Percentiles rank a stretch among this genome's conserved stretches.
Evolutionary conservation across 2,329 filamentous ascomycete species (phyloP).

Genomic region (Arthrobotrys megalospora): DNA sequence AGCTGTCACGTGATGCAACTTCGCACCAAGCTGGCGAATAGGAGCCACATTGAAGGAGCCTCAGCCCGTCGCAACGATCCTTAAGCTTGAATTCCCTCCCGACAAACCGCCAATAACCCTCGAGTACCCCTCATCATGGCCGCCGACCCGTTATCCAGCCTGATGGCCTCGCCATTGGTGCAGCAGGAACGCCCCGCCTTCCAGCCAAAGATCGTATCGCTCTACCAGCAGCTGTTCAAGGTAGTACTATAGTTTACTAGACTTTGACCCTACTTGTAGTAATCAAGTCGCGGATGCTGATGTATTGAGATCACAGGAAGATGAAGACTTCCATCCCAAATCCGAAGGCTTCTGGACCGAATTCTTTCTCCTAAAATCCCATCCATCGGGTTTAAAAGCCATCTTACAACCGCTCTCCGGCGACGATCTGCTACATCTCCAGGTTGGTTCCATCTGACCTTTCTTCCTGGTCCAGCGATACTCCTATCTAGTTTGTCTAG

Average conservation of each 20-base stretch:
- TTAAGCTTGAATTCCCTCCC: conserved; percentile 1
- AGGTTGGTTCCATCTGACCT: conserved; percentile 68
- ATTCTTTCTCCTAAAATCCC: conserved; percentile 91
- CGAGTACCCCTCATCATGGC: conserved; percentile 44
- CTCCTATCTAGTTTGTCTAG: neutral
- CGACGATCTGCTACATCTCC: conserved; percentile 81
- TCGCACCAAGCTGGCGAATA: conserved; percentile 40
- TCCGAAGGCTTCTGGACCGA: conserved; percentile 95
- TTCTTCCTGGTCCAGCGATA: neutral
- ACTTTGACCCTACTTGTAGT: neutral
- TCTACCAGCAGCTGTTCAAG: conserved; percentile 89
- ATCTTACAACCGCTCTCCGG: conserved; percentile 80
- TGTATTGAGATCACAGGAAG: conserved; percentile 67
- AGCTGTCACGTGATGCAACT: conserved; percentile 43
- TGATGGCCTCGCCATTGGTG: conserved; percentile 82
- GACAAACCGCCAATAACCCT: conserved; percentile 16
- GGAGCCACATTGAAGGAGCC: conserved; percentile 24
- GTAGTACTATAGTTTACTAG: too few relatives aligned
- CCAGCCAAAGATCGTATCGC: conserved; percentile 90
- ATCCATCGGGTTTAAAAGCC: conserved; percentile 77
- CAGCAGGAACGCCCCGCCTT: conserved; percentile 94
- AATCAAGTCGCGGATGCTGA: neutral
- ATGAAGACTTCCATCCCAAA: conserved; percentile 76
- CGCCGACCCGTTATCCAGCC: conserved; percentile 38
- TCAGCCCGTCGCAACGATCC: conserved; percentile 28